These are phyloP conservation scores for Paradendryphiella salina DNA, from an alignment of 2,329 filamentous ascomycete species.

Conservation along the genomic window DNA sequence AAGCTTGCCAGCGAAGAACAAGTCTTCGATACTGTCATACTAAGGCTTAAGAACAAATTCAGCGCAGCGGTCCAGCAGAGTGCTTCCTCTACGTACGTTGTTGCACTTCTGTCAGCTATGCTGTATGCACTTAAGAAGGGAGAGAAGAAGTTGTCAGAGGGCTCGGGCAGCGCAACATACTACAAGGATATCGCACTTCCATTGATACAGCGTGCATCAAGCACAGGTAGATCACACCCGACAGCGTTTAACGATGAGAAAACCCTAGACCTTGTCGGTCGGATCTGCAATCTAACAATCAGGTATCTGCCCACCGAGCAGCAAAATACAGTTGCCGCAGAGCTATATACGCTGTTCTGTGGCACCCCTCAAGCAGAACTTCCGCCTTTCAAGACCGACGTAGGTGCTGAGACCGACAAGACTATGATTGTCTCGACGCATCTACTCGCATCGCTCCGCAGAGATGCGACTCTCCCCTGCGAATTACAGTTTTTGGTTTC, in stretches of 20 bases:
- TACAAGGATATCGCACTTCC: constrained; percentile 54
- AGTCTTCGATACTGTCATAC: constrained; percentile 65
- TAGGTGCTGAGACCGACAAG: constrained; percentile 45
- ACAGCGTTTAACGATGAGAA: constrained; percentile 51
- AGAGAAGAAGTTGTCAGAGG: constrained; percentile 55
- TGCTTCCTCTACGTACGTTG: constrained; percentile 58
- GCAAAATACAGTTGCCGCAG: constrained; percentile 56
- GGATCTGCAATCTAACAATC: constrained; percentile 63
- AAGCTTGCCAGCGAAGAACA: constrained; percentile 65
- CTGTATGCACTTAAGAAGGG: constrained; percentile 64
- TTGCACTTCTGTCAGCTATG: constrained; percentile 62
- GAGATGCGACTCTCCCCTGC: constrained; percentile 39
- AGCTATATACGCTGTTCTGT: constrained; percentile 59
- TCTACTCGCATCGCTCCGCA: constrained; percentile 56
- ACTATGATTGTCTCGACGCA: constrained; percentile 62
- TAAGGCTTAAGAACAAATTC: constrained; percentile 66
- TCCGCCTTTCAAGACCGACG: constrained; percentile 39
- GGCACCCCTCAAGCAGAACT: constrained; percentile 31
- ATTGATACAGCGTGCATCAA: constrained; percentile 46
- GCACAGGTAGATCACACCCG: constrained; percentile 37
- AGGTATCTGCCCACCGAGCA: constrained; percentile 56
- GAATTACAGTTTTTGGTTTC: constrained; percentile 41
- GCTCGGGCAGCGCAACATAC: constrained; percentile 46
- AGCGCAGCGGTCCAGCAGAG: constrained; percentile 59
- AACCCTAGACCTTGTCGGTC: constrained; percentile 63